These are phyloP conservation scores for Pouteria glomerata DNA, from an alignment of 148 eudicot genomes.

Conservation along the genomic window DNA sequence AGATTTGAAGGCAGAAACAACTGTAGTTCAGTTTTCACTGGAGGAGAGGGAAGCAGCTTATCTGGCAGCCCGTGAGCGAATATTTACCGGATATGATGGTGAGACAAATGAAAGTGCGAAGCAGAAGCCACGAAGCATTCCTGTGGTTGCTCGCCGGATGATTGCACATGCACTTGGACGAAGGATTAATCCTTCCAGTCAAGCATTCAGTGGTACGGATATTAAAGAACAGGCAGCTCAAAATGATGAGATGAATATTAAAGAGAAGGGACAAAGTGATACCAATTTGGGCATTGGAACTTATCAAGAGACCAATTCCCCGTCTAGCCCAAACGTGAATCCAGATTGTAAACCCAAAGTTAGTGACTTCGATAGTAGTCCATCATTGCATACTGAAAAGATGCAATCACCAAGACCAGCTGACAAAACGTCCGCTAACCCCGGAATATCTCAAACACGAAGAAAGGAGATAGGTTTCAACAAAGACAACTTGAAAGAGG, in stretches of 20 bases:
- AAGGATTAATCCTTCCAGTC: constrained; percentile 37
- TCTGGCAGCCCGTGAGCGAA: constrained; percentile 80
- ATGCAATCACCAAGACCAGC: constrained; percentile 12
- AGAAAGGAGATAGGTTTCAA: constrained; percentile 23
- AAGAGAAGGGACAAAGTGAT: constrained; percentile 17
- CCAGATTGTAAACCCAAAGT: constrained; percentile 12
- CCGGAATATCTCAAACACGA: constrained; percentile 19
- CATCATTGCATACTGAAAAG: constrained; percentile 8
- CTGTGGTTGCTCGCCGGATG: constrained; percentile 96
- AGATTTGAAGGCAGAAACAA: constrained; percentile 41
- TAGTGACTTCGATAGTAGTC: constrained; percentile 1
- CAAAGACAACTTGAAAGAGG: constrained; percentile 40
- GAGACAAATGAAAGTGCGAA: constrained; percentile 30
- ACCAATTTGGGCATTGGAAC: constrained; percentile 19
- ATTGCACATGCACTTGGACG: constrained; percentile 91
- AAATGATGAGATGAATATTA: constrained; percentile 20
- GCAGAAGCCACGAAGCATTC: constrained; percentile 58
- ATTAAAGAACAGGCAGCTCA: constrained; percentile 10
- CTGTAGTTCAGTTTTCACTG: constrained; percentile 36
- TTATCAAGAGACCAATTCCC: background rate
- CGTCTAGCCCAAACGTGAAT: constrained; percentile 1
- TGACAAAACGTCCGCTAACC: constrained; percentile 12
- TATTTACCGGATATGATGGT: constrained; percentile 46
- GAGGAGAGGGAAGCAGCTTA: constrained; percentile 83
- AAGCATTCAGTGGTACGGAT: constrained; percentile 9